These are phyloP conservation scores for Fusarium paranaense DNA, from an alignment of 2,329 filamentous ascomycete species.

Conservation along the genomic window DNA sequence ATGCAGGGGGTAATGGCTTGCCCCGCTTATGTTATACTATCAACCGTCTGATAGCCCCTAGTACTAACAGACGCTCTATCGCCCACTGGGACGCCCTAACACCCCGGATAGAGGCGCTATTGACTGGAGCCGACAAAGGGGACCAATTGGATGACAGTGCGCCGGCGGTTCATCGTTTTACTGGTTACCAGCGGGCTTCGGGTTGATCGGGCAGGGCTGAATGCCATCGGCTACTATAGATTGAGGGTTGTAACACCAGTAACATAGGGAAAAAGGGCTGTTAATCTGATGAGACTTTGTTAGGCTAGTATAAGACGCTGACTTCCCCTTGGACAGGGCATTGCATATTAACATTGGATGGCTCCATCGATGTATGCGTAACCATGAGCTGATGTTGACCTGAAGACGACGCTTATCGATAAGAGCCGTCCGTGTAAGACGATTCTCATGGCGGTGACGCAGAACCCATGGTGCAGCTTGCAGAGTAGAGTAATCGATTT, in stretches of 20 bases:
- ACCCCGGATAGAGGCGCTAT: slow-evolving; percentile 3
- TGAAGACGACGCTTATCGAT: neutral
- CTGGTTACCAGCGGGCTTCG: neutral
- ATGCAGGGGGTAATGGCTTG: slow-evolving; percentile 37
- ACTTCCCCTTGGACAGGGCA: neutral
- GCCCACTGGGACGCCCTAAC: neutral
- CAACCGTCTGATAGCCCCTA: slow-evolving; percentile 37
- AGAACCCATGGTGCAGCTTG: neutral
- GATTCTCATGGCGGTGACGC: neutral
- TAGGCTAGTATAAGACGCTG: neutral
- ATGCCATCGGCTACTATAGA: neutral
- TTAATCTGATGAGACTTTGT: neutral
- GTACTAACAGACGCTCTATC: slow-evolving; percentile 29
- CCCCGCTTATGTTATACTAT: slow-evolving; percentile 31
- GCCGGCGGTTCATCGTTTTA: neutral
- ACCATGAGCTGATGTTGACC: neutral
- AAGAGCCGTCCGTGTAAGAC: neutral
- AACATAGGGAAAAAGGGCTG: neutral
- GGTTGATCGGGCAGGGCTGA: slow-evolving; percentile 12
- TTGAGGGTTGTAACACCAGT: neutral
- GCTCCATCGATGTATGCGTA: neutral
- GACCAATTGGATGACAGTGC: slow-evolving; percentile 1
- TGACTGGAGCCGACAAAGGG: slow-evolving; percentile 9
- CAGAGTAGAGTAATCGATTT: neutral
- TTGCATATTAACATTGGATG: neutral